These are phyloP conservation scores for Crithidia brevicula DNA, from an alignment of 208 protist species.

Conservation along the genomic window DNA sequence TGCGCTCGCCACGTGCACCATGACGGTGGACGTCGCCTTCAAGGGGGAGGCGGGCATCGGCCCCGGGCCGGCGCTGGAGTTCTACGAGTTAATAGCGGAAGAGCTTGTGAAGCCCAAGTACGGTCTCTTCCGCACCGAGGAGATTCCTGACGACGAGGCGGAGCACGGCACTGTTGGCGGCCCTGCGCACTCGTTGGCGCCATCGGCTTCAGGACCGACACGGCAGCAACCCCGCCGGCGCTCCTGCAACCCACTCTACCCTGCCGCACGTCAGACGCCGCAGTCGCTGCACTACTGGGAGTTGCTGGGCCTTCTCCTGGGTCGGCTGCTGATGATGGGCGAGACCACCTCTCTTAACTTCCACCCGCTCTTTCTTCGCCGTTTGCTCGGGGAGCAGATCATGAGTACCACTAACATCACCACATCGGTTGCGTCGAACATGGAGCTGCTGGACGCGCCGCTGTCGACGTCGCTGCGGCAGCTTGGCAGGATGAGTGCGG, in stretches of 20 bases:
- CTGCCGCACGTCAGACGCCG: constrained; percentile 30
- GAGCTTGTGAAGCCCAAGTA: constrained; percentile 41
- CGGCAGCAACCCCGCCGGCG: constrained; percentile 2
- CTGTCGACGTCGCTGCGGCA: constrained; percentile 45
- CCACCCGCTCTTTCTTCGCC: constrained; percentile 62
- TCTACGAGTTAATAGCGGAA: constrained; percentile 67
- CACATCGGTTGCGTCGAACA: constrained; percentile 15
- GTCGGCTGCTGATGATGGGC: constrained; percentile 62
- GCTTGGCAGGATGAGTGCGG: constrained; percentile 33
- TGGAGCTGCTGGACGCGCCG: constrained; percentile 53
- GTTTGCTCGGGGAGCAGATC: constrained; percentile 45
- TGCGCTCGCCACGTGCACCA: constrained; percentile 55
- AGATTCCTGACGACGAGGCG: constrained; percentile 23
- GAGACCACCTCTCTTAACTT: constrained; percentile 55
- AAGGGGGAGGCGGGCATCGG: constrained; percentile 80
- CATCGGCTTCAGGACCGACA: background rate
- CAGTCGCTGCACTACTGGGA: constrained; percentile 60
- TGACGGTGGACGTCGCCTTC: constrained; percentile 77
- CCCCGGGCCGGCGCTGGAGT: constrained; percentile 78
- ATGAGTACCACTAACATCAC: background rate
- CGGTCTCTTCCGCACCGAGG: constrained; percentile 62
- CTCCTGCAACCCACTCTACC: constrained; percentile 34
- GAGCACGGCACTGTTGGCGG: background rate
- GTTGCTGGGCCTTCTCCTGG: constrained; percentile 68
- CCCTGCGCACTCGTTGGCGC: background rate